Conservation (phyloP, 1,284 basidiomycete genomes). For the Porodaedalea pini region DNA sequence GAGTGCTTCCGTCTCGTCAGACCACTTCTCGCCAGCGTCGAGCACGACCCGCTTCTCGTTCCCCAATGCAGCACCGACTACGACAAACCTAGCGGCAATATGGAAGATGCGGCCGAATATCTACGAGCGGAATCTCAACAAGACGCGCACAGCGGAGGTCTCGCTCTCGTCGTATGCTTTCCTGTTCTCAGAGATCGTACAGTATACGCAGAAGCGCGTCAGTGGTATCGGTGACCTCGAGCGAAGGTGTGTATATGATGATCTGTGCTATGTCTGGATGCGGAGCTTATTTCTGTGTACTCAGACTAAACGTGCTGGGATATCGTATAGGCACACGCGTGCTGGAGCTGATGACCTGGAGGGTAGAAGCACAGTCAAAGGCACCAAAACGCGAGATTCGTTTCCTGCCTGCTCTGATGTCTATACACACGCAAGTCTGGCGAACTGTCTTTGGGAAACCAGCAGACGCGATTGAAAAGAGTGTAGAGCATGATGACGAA, state of each 20-base stretch:
- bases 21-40: constrained; percentile 59
- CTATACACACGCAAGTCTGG: constrained; percentile 92
- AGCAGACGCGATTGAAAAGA: constrained; percentile 93
- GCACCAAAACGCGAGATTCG: constrained; percentile 85
- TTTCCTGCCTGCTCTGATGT: constrained; percentile 85
- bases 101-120: constrained; percentile 59
- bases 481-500: constrained; percentile 94
- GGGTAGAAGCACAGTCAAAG: constrained; percentile 67
- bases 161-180: constrained; percentile 82
- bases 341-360: constrained; percentile 74
- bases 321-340: constrained; percentile 86
- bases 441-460: constrained; percentile 89
- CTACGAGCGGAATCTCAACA: constrained; percentile 83
- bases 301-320: constrained; percentile 84
- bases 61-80: constrained; percentile 51
- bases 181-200: constrained; percentile 86
- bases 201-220: constrained; percentile 94
- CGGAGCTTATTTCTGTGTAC: constrained; percentile 13
- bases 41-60: constrained; percentile 66
- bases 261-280: constrained; percentile 11
- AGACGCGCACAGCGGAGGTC: constrained; percentile 77
- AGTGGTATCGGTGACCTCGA: constrained; percentile 94
- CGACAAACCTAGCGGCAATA: constrained; percentile 39
- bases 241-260: constrained; percentile 48
- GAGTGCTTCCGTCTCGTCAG: constrained; percentile 60